Conservation (phyloP, 441 rosid genomes). For the Corymbia calophylla region DNA sequence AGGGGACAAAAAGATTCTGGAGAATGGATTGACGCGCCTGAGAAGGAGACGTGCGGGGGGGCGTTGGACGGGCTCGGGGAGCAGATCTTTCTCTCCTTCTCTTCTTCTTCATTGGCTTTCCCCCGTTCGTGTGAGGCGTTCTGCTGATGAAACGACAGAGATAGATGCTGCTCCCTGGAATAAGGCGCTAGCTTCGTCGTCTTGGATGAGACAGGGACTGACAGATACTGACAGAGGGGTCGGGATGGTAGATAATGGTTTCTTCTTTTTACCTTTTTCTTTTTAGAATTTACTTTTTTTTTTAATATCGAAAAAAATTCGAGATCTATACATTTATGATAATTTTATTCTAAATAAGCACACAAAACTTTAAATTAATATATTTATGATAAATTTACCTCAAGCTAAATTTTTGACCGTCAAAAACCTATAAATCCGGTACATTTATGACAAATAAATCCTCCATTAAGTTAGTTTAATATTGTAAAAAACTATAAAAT, state of each 20-base stretch:
- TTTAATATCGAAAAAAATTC: background rate
- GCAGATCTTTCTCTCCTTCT: background rate
- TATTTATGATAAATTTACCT: no score
- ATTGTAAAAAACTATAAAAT: no score
- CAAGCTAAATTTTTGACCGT: no score
- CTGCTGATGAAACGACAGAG: background rate
- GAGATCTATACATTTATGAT: fast-evolving
- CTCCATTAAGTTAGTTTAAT: no score
- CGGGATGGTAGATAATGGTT: background rate
- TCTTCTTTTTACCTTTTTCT: background rate
- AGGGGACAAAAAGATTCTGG: background rate
- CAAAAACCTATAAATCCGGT: no score
- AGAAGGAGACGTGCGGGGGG: background rate
- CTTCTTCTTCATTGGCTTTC: background rate
- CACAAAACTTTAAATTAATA: no score
- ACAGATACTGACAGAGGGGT: background rate
- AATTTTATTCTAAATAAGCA: no score
- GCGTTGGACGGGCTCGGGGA: background rate
- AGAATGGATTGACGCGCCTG: background rate
- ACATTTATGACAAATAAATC: no score
- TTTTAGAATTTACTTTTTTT: background rate
- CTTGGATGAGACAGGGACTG: background rate
- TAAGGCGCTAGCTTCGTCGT: background rate
- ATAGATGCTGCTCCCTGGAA: background rate
- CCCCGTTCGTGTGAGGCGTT: background rate